Conservation (phyloP, 257 asterid species). For the Avicennia marina region DNA sequence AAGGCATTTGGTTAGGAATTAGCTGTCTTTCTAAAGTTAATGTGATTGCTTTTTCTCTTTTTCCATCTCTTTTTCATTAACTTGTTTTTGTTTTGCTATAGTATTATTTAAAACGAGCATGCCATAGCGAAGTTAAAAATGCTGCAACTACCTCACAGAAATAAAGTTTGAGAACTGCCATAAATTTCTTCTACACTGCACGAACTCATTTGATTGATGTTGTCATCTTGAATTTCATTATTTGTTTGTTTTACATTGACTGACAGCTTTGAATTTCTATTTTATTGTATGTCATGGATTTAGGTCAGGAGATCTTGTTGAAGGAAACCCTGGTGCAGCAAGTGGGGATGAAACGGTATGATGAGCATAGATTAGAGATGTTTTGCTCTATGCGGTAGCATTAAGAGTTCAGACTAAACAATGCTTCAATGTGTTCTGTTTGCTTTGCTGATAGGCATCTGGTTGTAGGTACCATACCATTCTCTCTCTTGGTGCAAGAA, state of each 20-base stretch:
- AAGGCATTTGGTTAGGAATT: neutral
- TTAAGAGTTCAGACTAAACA: neutral
- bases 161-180: slow-evolving; percentile 13
- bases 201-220: slow-evolving; percentile 11
- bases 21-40: slow-evolving; percentile 10
- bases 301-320: slow-evolving; percentile 94
- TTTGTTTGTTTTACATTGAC: neutral
- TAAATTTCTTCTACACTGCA: slow-evolving; percentile 8
- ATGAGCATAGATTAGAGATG: slow-evolving; percentile 15
- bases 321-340: slow-evolving; percentile 80
- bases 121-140: neutral
- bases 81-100: slow-evolving; percentile 9
- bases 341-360: slow-evolving; percentile 99
- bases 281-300: slow-evolving; percentile 22
- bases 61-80: neutral
- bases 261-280: slow-evolving; percentile 6
- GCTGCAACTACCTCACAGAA: slow-evolving; percentile 9
- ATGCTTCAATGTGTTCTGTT: slow-evolving; percentile 9
- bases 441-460: slow-evolving; percentile 21
- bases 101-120: slow-evolving; percentile 2
- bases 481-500: slow-evolving; percentile 99
- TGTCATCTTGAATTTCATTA: slow-evolving; percentile 11
- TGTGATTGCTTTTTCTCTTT: neutral
- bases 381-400: slow-evolving; percentile 9
- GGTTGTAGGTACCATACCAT: slow-evolving; percentile 77